Percentiles rank a stretch among this genome's conserved stretches.
phyloP scores from a whole-genome alignment of 768 basidiomycete genomes.

The Mycena olivaceomarginata region DNA sequence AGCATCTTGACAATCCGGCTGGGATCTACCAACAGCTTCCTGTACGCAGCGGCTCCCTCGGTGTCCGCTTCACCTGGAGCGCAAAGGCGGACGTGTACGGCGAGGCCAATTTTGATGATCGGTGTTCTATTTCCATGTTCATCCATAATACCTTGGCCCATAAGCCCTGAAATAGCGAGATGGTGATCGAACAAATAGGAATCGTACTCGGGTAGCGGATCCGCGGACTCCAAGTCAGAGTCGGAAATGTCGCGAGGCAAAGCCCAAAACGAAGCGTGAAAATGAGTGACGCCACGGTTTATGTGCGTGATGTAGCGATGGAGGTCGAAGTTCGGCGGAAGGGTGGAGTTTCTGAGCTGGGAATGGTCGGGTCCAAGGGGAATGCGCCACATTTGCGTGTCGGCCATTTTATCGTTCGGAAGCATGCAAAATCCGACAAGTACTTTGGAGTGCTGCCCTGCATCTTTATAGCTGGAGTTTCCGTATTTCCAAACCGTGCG shows the following conservation, averaged over 20 bases:
- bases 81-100: constrained; percentile 15
- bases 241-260: constrained; percentile 19
- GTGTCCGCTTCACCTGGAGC: constrained; percentile 29
- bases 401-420: not conserved
- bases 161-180: not conserved
- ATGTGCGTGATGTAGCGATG: constrained; percentile 34
- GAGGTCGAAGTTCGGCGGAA: constrained; percentile 17
- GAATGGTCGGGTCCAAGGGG: not conserved
- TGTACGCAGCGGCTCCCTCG: constrained; percentile 15
- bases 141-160: not conserved
- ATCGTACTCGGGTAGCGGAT: not conserved
- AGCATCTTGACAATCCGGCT: constrained; percentile 20
- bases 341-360: not conserved
- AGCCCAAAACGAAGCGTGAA: constrained; percentile 16
- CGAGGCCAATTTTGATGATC: not conserved
- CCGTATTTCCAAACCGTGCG: not conserved
- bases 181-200: not conserved
- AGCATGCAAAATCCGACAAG: constrained; percentile 6
- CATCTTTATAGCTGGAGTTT: not conserved
- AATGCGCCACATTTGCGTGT: constrained; percentile 20
- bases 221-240: not conserved
- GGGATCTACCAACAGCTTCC: constrained; percentile 15
- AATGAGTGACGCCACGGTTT: constrained; percentile 32
- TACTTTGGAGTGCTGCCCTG: not conserved
- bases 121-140: constrained; percentile 1